Base-by-base conservation (phyloP, 495 filamentous ascomycete genomes). In the Talaromyces liani region DNA sequence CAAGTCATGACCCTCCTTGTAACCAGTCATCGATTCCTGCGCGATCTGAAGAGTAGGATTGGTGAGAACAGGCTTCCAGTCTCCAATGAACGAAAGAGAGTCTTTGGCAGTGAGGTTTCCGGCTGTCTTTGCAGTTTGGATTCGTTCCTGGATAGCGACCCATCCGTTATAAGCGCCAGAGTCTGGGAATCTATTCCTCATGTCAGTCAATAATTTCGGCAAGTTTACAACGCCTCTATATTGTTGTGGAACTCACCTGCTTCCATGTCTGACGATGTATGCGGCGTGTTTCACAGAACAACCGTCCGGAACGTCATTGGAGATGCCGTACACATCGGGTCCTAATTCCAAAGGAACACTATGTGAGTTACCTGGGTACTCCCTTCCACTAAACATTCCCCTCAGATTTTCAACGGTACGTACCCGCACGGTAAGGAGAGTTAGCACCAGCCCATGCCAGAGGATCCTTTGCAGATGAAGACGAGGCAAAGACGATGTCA, bases 181-280 rank as follows among this genome's bases (percentile, higher is more conserved):
- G 61, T 86, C 83, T 14, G 83, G 83, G 59, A 33, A 58, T 58
- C 56, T 58, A 20, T 58, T 9, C 36, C 64, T 65, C 25, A 22
- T 27, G n/a, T 25, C 14, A 45, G 60, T n/a, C 33, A 12, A 12
- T 31, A 31, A 31, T 31, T 31, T 7, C 33, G 33, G 31, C 10
- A 12, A 36, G 2, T 12, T 36, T 36, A 10, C 33, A 36, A 12
- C 2, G 9, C 8, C 47, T 31, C 7, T 31, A 36, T 25, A 45
- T 39, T 18, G 20, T 45, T 29, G 7, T 20, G 18, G 25, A 33
- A 16, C 10, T 57, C 78, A 86, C 60, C 84, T 72, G 65, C 80
- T 84, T 20, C 84, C 84, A 66, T 86, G 84, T 59, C 84, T 78
- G 29, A 78, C 75, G 34, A 82, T 66, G 65, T 83, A 85, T 27